These are phyloP conservation scores for Lachnellula cervina DNA, from an alignment of 2,329 filamentous ascomycete species.

Conservation along the genomic window DNA sequence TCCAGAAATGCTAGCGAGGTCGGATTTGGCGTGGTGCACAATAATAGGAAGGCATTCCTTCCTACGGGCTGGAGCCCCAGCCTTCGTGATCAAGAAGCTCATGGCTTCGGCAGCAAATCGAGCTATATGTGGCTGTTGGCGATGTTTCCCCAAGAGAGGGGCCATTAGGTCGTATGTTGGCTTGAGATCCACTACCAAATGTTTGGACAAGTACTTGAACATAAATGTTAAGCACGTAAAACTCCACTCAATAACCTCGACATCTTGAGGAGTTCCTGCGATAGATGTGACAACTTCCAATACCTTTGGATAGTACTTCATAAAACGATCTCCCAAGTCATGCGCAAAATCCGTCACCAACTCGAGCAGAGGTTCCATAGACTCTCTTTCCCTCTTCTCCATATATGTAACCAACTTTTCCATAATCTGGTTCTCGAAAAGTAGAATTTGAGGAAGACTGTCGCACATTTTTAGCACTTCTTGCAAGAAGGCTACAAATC, in stretches of 20 bases:
- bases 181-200: slow-evolving; percentile 78
- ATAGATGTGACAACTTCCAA: slow-evolving; percentile 73
- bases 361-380: slow-evolving; percentile 79
- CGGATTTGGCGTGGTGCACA: slow-evolving; percentile 65
- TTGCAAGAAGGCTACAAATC: slow-evolving; percentile 72
- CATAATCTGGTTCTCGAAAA: slow-evolving; percentile 85
- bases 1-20: slow-evolving; percentile 53
- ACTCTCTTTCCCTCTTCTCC: slow-evolving; percentile 68
- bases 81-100: slow-evolving; percentile 89
- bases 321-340: slow-evolving; percentile 81
- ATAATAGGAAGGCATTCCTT: slow-evolving; percentile 67
- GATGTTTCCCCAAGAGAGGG: slow-evolving; percentile 75
- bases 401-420: slow-evolving; percentile 71
- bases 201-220: slow-evolving; percentile 91
- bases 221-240: slow-evolving; percentile 92
- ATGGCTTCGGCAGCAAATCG: slow-evolving; percentile 92
- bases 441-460: slow-evolving; percentile 84
- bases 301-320: slow-evolving; percentile 76
- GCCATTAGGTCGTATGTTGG: slow-evolving; percentile 81
- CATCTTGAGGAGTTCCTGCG: slow-evolving; percentile 70
- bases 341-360: slow-evolving; percentile 93
- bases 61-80: slow-evolving; percentile 70
- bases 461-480: slow-evolving; percentile 76
- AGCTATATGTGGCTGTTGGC: slow-evolving; percentile 80
- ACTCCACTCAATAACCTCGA: slow-evolving; percentile 95